These are phyloP conservation scores for Anisodus acutangulus DNA, from an alignment of 257 asterid species.

Conservation along the genomic window DNA sequence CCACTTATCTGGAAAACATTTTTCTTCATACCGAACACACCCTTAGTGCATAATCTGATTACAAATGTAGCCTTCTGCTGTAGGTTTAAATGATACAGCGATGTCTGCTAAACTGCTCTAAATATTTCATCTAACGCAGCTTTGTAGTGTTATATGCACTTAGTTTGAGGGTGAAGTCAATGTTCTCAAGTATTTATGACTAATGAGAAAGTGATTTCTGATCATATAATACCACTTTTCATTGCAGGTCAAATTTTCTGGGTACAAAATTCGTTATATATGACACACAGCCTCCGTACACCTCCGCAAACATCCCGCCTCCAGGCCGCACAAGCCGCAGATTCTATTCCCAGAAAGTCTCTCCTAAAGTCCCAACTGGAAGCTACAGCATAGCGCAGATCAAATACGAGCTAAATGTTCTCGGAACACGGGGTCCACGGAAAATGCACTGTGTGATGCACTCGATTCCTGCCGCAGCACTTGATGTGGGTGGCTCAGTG, in stretches of 20 bases:
- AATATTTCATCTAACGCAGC: slow-evolving; percentile 13
- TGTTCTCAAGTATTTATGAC: slow-evolving; percentile 1
- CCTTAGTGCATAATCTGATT: slow-evolving; percentile 13
- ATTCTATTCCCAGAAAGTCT: slow-evolving; percentile 64
- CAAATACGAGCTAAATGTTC: slow-evolving; percentile 68
- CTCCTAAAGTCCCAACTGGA: slow-evolving; percentile 68
- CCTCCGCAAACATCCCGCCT: slow-evolving; percentile 44
- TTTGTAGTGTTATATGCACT: background rate
- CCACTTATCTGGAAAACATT: no score
- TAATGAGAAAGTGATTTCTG: background rate
- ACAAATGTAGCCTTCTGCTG: background rate
- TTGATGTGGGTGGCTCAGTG: slow-evolving; percentile 62
- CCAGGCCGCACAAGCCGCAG: slow-evolving; percentile 59
- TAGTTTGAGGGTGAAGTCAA: background rate
- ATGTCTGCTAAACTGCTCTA: background rate
- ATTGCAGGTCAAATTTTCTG: slow-evolving; percentile 65
- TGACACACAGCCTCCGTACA: slow-evolving; percentile 65
- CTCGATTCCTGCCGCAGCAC: slow-evolving; percentile 58
- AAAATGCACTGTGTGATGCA: slow-evolving; percentile 68
- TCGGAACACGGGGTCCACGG: slow-evolving; percentile 73
- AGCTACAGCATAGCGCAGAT: slow-evolving; percentile 65
- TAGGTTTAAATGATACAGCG: background rate
- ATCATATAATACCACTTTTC: background rate
- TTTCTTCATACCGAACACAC: no score
- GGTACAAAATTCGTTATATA: slow-evolving; percentile 63